These are phyloP conservation scores for Cladorrhinum sp. DNA, from an alignment of 2,329 filamentous ascomycete genomes.

Conservation along the genomic window DNA sequence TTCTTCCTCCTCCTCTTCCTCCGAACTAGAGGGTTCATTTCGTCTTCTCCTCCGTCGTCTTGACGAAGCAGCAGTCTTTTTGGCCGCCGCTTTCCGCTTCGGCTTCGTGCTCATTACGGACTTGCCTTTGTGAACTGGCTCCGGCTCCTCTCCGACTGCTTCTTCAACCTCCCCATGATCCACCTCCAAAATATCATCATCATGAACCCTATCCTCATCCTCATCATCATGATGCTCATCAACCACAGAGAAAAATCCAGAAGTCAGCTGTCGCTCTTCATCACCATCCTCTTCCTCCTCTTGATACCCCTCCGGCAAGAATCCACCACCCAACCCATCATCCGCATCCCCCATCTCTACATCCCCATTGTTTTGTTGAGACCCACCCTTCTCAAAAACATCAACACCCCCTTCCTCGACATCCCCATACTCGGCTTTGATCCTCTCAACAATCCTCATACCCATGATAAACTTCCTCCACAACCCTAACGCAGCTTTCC, in stretches of 20 bases:
- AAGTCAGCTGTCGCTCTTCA: constrained; percentile 33
- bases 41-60: constrained; percentile 22
- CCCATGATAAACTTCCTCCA: constrained; percentile 91
- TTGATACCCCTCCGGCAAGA: constrained; percentile 56
- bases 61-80: constrained; percentile 10
- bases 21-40: constrained; percentile 21
- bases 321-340: constrained; percentile 59
- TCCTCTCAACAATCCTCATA: constrained; percentile 74
- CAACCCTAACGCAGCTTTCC: constrained; percentile 66
- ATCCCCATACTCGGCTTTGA: constrained; percentile 72
- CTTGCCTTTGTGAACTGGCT: not conserved
- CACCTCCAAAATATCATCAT: constrained; percentile 32
- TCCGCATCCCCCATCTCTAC: constrained; percentile 26
- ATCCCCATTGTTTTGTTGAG: too few relatives aligned
- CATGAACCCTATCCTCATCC: constrained; percentile 32
- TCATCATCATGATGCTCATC: constrained; percentile 43
- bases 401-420: constrained; percentile 48
- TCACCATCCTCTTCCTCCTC: constrained; percentile 41
- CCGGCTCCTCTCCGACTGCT: not conserved
- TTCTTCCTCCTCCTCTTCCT: constrained; percentile 24
- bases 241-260: constrained; percentile 48
- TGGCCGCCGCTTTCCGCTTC: constrained; percentile 17
- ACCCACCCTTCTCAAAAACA: constrained; percentile 53
- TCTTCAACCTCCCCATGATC: constrained; percentile 29
- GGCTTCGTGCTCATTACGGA: constrained; percentile 21